These are phyloP conservation scores for Hanseniaspora singularis DNA, from an alignment of 805 yeast species.

Conservation along the genomic window DNA sequence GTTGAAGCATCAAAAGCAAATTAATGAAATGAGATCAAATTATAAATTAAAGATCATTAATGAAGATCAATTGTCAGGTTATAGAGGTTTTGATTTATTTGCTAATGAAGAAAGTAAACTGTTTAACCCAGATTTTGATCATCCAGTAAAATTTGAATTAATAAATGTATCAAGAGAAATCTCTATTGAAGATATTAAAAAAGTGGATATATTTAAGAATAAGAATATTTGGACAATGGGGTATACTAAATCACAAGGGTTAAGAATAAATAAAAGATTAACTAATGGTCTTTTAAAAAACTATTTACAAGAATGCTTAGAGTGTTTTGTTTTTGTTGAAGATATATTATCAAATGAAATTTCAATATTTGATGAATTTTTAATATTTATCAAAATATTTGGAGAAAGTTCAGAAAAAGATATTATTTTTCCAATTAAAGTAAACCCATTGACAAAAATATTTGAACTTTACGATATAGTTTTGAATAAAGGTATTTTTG, in stretches of 20 bases:
- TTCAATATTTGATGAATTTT: constrained; percentile 18
- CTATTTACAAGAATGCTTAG: constrained; percentile 14
- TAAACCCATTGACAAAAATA: constrained; percentile 38
- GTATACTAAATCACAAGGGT: constrained; percentile 58
- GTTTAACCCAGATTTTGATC: constrained; percentile 39
- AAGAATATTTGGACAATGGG: constrained; percentile 50
- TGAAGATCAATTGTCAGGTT: constrained; percentile 40
- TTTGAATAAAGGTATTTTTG: constrained; percentile 33
- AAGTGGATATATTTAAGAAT: constrained; percentile 26
- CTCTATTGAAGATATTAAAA: constrained; percentile 34
- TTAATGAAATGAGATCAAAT: constrained; percentile 61
- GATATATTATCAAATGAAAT: background rate
- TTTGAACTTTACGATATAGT: constrained; percentile 33
- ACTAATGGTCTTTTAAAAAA: constrained; percentile 16
- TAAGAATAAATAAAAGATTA: constrained; percentile 44
- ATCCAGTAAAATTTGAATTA: constrained; percentile 36
- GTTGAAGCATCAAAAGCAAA: constrained; percentile 42
- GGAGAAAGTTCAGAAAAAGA: constrained; percentile 46
- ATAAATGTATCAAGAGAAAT: constrained; percentile 43
- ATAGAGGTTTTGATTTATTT: constrained; percentile 65
- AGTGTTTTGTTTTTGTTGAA: constrained; percentile 18
- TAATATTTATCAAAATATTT: constrained; percentile 60
- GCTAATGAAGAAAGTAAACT: constrained; percentile 43
- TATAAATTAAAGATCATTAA: constrained; percentile 48
- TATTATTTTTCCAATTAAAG: constrained; percentile 42